Conservation (phyloP, 2,329 filamentous ascomycete species). For the Iodosphaeria phyllophila region DNA sequence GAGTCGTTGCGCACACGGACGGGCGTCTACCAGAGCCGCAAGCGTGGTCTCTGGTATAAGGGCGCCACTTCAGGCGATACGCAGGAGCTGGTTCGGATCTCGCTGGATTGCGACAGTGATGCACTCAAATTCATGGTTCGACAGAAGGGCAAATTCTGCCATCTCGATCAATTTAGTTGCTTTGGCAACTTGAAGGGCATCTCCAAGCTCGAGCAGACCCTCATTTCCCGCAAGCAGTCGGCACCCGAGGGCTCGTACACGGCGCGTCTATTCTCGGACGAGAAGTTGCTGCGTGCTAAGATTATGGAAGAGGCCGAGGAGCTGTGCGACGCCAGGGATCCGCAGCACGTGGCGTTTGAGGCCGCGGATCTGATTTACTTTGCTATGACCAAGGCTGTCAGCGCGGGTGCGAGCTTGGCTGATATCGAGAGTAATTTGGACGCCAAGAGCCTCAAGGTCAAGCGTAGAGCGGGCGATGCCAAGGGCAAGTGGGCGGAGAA, state of each 20-base stretch:
- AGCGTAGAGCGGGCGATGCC: conserved; percentile 79
- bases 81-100: conserved; percentile 71
- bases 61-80: conserved; percentile 87
- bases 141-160: conserved; percentile 87
- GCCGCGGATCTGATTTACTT: conserved; percentile 95
- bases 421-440: conserved; percentile 89
- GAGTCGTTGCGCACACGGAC: conserved; percentile 63
- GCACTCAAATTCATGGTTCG: conserved; percentile 78
- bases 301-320: conserved; percentile 98
- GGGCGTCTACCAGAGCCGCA: conserved; percentile 91
- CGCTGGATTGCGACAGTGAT: conserved; percentile 84
- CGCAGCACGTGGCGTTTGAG: conserved; percentile 78
- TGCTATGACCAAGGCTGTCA: conserved; percentile 73
- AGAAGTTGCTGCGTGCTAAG: conserved; percentile 78
- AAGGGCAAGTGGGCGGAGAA: conserved; percentile 86
- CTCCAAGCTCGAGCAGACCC: conserved; percentile 69
- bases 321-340: conserved; percentile 68
- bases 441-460: conserved; percentile 87
- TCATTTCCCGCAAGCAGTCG: conserved; percentile 61
- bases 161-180: conserved; percentile 79
- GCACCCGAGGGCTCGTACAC: conserved; percentile 89
- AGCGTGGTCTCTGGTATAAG: conserved; percentile 92
- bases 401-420: conserved; percentile 66
- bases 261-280: conserved; percentile 76
- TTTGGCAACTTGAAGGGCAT: conserved; percentile 75